phyloP scores from a whole-genome alignment of 805 yeast species.

The Saccharomyces paradoxus region DNA sequence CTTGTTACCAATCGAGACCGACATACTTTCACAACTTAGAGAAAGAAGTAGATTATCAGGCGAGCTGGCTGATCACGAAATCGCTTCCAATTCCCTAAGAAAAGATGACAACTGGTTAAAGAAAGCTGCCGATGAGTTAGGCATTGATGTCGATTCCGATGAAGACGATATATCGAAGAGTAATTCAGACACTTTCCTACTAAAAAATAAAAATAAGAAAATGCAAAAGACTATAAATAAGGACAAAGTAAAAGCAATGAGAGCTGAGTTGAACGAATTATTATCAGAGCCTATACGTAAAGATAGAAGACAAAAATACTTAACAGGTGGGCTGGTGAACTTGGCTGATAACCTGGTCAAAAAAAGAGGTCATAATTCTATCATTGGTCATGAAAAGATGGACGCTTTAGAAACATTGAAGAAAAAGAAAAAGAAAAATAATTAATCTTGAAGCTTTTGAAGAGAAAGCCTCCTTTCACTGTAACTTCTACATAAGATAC shows the following conservation, averaged over 20 bases:
- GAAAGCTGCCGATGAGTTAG: slow-evolving; percentile 90
- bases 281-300: slow-evolving; percentile 50
- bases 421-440: slow-evolving; percentile 18
- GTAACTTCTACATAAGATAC: not conserved
- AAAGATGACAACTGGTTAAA: slow-evolving; percentile 76
- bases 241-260: slow-evolving; percentile 39
- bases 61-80: slow-evolving; percentile 64
- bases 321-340: slow-evolving; percentile 72
- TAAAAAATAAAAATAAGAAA: slow-evolving; percentile 52
- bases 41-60: slow-evolving; percentile 63
- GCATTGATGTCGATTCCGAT: slow-evolving; percentile 62
- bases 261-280: slow-evolving; percentile 45
- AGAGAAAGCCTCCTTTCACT: not conserved
- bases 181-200: slow-evolving; percentile 34
- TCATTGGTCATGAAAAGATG: slow-evolving; percentile 61
- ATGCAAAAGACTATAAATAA: slow-evolving; percentile 45
- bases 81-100: slow-evolving; percentile 48
- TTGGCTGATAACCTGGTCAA: slow-evolving; percentile 69
- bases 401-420: slow-evolving; percentile 62
- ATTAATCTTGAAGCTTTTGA: not conserved
- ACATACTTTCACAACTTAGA: slow-evolving; percentile 59
- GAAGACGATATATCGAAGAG: slow-evolving; percentile 40
- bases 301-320: slow-evolving; percentile 58
- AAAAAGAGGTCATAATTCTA: slow-evolving; percentile 55
- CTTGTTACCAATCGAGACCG: slow-evolving; percentile 68